Evolutionary conservation across 371 early-diverging fungal genomes (phyloP), one percentile per base, ranked within the genome.

Genomic region (Vairimorpha necatrix): DNA sequence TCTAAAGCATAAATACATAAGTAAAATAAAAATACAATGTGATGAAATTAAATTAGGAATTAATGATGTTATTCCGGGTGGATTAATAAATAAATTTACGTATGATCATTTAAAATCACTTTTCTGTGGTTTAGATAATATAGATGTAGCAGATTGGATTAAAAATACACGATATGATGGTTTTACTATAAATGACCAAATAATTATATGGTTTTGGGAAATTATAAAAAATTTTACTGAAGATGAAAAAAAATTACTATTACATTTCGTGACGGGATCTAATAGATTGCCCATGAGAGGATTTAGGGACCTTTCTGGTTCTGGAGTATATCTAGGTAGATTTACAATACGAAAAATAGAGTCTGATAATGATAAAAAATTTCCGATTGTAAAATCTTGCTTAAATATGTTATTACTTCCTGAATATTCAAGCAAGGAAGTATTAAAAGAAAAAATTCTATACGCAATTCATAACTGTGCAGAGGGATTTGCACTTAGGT

Each of bases 251-350:
- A 94, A 96, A 28, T 94, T 94, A 83, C 85, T 98, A 67, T 86
- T 98, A 61, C 96, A 96, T 84, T 98, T 95, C 87, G 91, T 90
- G n/a, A 98, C 98, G 0, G 96, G 98, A 28, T 96, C 96, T 0
- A 92, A 92, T 39, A 95, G 94, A 79, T 92, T 98, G 20, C 98
- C 96, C 3, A 84, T 98, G 20, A 94, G 93, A 20, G 98, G 98
- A 16, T 96, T 98, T 84, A 86, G 89, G 7, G 88, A 90, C 38
- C 84, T 98, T 60, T 6, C 2, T 7, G 20, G 20, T 7, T 20
- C 16, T 13, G 53, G 53, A 13, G 53, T n/a, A n/a, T n/a, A n/a
- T n/a, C n/a, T n/a, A n/a, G n/a, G n/a, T n/a, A n/a, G 20, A 50
- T 6, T 13, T 20, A 13, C 13, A 13, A 20, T 50, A 13, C 22